These are phyloP conservation scores for Fomitopsis pulvina DNA, from an alignment of 768 basidiomycete genomes.

Conservation along the genomic window DNA sequence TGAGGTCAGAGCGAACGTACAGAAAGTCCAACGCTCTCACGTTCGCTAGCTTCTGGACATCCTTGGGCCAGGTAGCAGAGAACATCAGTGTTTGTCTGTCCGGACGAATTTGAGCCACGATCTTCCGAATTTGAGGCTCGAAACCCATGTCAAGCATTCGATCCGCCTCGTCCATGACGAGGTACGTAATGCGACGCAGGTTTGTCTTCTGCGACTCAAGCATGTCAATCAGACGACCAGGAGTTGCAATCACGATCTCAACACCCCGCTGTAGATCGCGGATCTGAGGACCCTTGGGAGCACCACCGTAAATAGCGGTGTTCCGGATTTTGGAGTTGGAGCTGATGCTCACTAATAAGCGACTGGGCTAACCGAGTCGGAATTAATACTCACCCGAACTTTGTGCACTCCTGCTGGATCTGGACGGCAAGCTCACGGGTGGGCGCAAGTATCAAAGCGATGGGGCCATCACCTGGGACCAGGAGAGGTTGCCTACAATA, in stretches of 20 bases:
- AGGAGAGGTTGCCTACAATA: slow-evolving; percentile 78
- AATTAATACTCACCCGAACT: slow-evolving; percentile 69
- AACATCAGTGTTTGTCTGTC: slow-evolving; percentile 99
- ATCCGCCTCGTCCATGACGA: slow-evolving; percentile 99
- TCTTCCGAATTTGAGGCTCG: slow-evolving; percentile 98
- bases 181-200: slow-evolving; percentile 90
- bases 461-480: slow-evolving; percentile 92
- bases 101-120: slow-evolving; percentile 93
- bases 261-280: slow-evolving; percentile 96
- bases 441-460: slow-evolving; percentile 93
- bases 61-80: slow-evolving; percentile 99
- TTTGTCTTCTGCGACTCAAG: slow-evolving; percentile 95
- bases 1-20: not conserved
- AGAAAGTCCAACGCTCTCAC: slow-evolving; percentile 30
- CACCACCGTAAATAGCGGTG: slow-evolving; percentile 98
- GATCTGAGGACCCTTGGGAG: slow-evolving; percentile 97
- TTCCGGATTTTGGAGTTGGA: slow-evolving; percentile 94
- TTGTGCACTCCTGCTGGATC: slow-evolving; percentile 97
- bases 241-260: slow-evolving; percentile 99
- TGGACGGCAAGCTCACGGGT: slow-evolving; percentile 98
- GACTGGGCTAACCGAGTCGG: slow-evolving; percentile 2
- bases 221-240: slow-evolving; percentile 99
- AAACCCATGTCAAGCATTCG: slow-evolving; percentile 99
- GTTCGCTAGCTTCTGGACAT: slow-evolving; percentile 95
- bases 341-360: slow-evolving; percentile 28